Percentiles rank a stretch among this genome's conserved stretches.
Conservation (phyloP, 169 alveolate genomes). For the Eimeria maxima region DNA sequence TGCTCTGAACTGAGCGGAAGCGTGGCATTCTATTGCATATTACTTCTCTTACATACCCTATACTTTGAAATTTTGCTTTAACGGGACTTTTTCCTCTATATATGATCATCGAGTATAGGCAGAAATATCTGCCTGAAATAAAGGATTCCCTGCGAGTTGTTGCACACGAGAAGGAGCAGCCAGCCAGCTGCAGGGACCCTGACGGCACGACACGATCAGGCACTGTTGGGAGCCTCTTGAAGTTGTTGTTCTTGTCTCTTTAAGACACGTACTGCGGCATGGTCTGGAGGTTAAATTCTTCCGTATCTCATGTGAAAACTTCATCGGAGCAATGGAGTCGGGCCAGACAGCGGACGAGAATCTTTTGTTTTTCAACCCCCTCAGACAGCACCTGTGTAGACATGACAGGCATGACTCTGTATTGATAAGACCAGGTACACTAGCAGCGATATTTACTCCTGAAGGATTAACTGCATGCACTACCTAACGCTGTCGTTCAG, state of each 20-base stretch:
- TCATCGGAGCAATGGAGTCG: not conserved
- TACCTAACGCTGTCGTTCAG: not conserved
- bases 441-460: not conserved
- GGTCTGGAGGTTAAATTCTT: not conserved
- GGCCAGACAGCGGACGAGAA: not conserved
- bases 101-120: not conserved
- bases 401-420: not conserved
- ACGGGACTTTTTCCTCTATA: not conserved
- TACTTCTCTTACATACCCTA: not conserved
- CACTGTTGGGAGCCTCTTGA: not conserved
- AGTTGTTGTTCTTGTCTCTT: not conserved
- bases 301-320: not conserved
- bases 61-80: not conserved
- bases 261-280: not conserved
- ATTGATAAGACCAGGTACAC: slow-evolving; percentile 7
- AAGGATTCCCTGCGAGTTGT: not conserved
- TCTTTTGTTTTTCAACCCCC: not conserved
- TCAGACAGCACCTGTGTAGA: not conserved
- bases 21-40: not conserved
- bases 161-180: not conserved
- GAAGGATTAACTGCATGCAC: not conserved
- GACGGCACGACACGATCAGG: not conserved
- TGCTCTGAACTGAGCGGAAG: not conserved
- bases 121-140: not conserved
- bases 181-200: not conserved